phyloP scores from a whole-genome alignment of 192 early-diverging fungal genomes.

The Coemansia sp. region DNA sequence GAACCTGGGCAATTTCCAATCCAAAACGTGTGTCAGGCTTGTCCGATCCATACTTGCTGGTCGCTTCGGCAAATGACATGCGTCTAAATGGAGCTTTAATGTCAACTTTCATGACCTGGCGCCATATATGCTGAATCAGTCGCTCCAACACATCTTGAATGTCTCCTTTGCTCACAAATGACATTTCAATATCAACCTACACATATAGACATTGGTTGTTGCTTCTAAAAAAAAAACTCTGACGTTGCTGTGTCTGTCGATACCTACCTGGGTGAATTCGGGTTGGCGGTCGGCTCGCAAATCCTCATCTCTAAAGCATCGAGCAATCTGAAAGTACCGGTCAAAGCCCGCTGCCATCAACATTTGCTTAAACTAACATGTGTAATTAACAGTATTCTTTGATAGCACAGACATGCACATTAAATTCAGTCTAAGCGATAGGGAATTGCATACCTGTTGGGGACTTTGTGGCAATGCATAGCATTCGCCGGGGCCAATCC shows the following conservation, averaged over 20 bases:
- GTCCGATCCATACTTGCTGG: constrained; percentile 81
- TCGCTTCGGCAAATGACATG: constrained; percentile 82
- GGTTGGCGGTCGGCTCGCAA: constrained; percentile 85
- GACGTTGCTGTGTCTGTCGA: too few species aligned
- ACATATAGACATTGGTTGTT: neutral
- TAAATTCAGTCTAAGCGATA: too few species aligned
- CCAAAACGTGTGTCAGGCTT: constrained; percentile 87
- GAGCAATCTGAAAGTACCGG: constrained; percentile 88
- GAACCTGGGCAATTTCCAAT: constrained; percentile 55
- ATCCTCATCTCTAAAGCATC: constrained; percentile 90
- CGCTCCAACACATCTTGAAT: constrained; percentile 74
- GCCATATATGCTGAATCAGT: constrained; percentile 67
- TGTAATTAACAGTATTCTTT: neutral
- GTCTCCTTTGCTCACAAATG: constrained; percentile 70
- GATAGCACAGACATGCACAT: too few species aligned
- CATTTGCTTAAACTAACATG: constrained; percentile 83
- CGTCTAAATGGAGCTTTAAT: constrained; percentile 61
- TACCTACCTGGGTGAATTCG: constrained; percentile 84
- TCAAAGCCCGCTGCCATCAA: constrained; percentile 89
- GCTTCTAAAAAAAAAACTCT: too few species aligned
- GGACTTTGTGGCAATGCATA: constrained; percentile 91
- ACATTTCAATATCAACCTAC: constrained; percentile 88
- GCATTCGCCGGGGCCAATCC: constrained; percentile 62
- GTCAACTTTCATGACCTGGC: constrained; percentile 53
- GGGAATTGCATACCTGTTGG: constrained; percentile 62